Base-by-base conservation (phyloP, 495 filamentous ascomycete genomes). In the Penicillium tannophilum region DNA sequence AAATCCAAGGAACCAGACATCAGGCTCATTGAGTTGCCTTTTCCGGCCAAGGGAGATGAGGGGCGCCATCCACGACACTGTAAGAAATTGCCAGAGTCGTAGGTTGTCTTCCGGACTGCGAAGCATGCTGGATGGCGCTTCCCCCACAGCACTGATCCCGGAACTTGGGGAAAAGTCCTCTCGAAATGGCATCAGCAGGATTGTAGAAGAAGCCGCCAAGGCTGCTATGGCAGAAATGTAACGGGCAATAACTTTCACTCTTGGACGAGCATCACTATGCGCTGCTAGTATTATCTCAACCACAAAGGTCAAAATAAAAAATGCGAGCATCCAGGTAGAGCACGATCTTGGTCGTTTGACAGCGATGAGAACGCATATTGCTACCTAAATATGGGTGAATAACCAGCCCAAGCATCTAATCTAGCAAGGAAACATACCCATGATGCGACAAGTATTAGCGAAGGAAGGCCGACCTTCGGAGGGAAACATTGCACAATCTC, bases 81-180 rank as follows among this genome's bases (percentile, higher is more conserved):
- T 86, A 74, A 91, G 86, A 65, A 86, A 95, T 64, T 93, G 89
- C 87, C 88, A 93, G 1, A 90, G 76, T 20, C 79, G 87, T 41
- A 94, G 67, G 58, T 88, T 83, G 63, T 95, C 91, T 67, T 95
- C 91, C n/a, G 91, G 91, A 49, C 88, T 93, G 31, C 90, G 84
- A 17, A 86, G 78, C 3, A 82, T 64, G 11, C 73, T 80, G 3
- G 81, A 86, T 35, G 91, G 87, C 30, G 73, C 55, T 16, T 76
- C 73, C 35, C 81, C 85, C 6, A 86, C 75, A 14, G 74, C 68
- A 59, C 86, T 84, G 53, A 93, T 92, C 7, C 83, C 82, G 3
- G 80, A 70, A n/a, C 69, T 72, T 24, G 82, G 75, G n/a, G 88
- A 66, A 0, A 68, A 66, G 10, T 84, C 82, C 49, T 88, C 78